Conservation (phyloP, 805 yeast species). For the Metschnikowia koreensis region DNA sequence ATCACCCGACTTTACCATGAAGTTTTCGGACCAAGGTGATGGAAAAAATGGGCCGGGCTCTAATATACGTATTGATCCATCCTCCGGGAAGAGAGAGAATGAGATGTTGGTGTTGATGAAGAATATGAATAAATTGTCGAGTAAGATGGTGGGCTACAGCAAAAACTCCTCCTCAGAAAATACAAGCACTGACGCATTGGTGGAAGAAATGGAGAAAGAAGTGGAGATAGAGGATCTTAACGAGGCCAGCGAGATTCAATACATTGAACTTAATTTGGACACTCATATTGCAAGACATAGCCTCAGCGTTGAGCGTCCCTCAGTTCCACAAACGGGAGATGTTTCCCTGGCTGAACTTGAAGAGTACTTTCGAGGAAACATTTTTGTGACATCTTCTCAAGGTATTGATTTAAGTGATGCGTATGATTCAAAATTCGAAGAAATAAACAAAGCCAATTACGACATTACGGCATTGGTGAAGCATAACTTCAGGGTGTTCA, state of each 20-base stretch:
- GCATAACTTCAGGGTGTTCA: constrained; percentile 53
- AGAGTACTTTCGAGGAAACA: constrained; percentile 16
- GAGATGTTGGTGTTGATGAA: constrained; percentile 76
- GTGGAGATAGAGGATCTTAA: constrained; percentile 53
- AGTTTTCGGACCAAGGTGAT: constrained; percentile 43
- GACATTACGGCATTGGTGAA: constrained; percentile 50
- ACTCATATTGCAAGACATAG: constrained; percentile 19
- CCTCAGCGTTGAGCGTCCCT: constrained; percentile 9
- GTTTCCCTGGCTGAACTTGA: constrained; percentile 6
- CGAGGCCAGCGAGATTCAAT: constrained; percentile 46
- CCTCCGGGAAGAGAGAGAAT: constrained; percentile 32
- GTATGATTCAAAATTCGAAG: constrained; percentile 27
- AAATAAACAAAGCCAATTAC: constrained; percentile 42
- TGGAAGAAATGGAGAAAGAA: constrained; percentile 43
- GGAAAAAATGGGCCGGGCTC: constrained; percentile 3
- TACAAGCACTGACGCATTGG: constrained; percentile 17
- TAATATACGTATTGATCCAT: constrained; percentile 1
- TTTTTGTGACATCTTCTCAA: constrained; percentile 16
- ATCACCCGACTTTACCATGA: constrained; percentile 87
- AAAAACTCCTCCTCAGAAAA: constrained; percentile 20
- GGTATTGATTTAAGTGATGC: constrained; percentile 30
- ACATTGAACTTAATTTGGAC: constrained; percentile 48
- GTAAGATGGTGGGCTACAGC: constrained; percentile 61
- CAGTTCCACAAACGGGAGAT: neutral
- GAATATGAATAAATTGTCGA: constrained; percentile 85